phyloP scores from a whole-genome alignment of 2,329 filamentous ascomycete genomes.

The Neobulgaria alba region DNA sequence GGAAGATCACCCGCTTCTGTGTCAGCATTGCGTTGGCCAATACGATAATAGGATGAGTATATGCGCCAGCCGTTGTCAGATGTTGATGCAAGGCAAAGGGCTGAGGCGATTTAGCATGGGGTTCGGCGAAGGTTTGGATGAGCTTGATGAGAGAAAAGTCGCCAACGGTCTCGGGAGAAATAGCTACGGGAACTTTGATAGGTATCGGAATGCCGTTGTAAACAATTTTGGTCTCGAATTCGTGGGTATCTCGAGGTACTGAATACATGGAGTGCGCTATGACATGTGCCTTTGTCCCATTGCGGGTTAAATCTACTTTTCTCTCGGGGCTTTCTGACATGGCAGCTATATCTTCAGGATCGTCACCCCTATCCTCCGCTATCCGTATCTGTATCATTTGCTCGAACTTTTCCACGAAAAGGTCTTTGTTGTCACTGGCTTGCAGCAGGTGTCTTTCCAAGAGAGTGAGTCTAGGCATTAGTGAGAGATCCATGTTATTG shows the following conservation, averaged over 20 bases:
- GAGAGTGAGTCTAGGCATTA: conserved; percentile 78
- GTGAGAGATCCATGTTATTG: conserved; percentile 91
- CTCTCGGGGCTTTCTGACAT: conserved; percentile 38
- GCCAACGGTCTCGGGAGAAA: conserved; percentile 91
- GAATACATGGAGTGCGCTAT: conserved; percentile 59
- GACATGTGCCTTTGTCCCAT: conserved; percentile 54
- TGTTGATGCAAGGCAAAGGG: conserved; percentile 83
- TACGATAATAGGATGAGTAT: conserved; percentile 90
- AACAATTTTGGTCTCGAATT: conserved; percentile 90
- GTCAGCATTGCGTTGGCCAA: conserved; percentile 91
- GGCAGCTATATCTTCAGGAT: conserved; percentile 36
- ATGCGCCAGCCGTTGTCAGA: conserved; percentile 81
- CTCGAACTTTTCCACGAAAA: conserved; percentile 97
- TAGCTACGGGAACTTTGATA: conserved; percentile 88
- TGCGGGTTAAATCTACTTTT: conserved; percentile 35
- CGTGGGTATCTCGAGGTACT: conserved; percentile 88
- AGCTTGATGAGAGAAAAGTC: conserved; percentile 97
- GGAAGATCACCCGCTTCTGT: conserved; percentile 91
- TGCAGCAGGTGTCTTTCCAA: conserved; percentile 83
- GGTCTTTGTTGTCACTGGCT: conserved; percentile 85
- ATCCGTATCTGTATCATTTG: conserved; percentile 82
- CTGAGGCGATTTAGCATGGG: conserved; percentile 74
- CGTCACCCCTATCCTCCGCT: conserved; percentile 47
- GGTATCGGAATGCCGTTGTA: conserved; percentile 97
- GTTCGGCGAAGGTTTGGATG: conserved; percentile 83